Conservation (phyloP, 495 filamentous ascomycete species). For the Neurospora tetraspora region DNA sequence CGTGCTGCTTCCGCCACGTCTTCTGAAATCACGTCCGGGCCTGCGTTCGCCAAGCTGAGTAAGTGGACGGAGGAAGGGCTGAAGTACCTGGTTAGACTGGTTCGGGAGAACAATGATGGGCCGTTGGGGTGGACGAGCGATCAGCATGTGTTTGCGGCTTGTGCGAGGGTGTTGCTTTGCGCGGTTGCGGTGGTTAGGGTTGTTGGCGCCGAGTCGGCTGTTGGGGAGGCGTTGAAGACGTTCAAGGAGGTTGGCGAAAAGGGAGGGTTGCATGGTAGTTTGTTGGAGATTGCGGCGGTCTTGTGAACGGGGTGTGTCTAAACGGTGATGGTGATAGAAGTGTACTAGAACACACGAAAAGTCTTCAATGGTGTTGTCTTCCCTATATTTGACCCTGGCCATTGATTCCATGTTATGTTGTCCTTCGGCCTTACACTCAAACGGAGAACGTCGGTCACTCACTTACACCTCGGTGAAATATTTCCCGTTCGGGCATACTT, state of each 20-base stretch:
- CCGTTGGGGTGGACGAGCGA: constrained; percentile 65
- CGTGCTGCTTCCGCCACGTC: constrained; percentile 15
- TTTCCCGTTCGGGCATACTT: neutral
- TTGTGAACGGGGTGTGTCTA: neutral
- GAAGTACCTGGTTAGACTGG: constrained; percentile 29
- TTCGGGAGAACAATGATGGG: constrained; percentile 40
- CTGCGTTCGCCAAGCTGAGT: constrained; percentile 8
- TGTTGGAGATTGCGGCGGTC: constrained; percentile 20
- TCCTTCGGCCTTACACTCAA: neutral
- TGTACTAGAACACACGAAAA: neutral
- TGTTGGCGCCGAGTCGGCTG: neutral
- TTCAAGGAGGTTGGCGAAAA: constrained; percentile 17
- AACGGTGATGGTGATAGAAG: neutral
- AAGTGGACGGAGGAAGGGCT: constrained; percentile 53
- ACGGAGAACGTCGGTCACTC: neutral
- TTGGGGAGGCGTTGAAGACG: constrained; percentile 17
- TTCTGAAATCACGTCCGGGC: constrained; percentile 14
- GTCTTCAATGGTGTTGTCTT: neutral
- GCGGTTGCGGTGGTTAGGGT: constrained; percentile 24
- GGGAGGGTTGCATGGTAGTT: constrained; percentile 21
- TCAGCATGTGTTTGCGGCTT: constrained; percentile 59
- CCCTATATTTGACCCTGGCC: neutral
- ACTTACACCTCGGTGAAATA: neutral
- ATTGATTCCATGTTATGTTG: neutral
- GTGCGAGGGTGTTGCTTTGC: constrained; percentile 45